These are phyloP conservation scores for Trichoderma orchidacearum DNA, from an alignment of 495 filamentous ascomycete genomes.

Conservation along the genomic window DNA sequence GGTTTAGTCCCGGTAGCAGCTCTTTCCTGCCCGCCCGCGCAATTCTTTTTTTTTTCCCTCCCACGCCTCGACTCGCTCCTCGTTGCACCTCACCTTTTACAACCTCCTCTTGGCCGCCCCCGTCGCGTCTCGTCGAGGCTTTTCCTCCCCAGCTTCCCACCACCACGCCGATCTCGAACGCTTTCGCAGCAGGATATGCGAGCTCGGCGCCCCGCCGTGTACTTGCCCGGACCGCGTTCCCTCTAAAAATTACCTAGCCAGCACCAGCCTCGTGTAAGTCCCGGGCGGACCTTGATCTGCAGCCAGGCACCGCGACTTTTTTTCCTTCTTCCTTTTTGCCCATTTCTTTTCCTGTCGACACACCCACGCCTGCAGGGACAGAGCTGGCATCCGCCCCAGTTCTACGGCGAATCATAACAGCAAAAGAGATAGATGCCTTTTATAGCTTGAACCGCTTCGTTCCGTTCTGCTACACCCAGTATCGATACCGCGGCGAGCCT, in stretches of 20 bases:
- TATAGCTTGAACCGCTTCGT: no score
- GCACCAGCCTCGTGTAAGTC: background rate
- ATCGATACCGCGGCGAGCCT: background rate
- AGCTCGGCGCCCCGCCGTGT: background rate
- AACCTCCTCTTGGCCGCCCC: no score
- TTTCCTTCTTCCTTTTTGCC: background rate
- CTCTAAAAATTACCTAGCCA: background rate
- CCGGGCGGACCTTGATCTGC: background rate
- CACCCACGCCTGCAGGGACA: no score
- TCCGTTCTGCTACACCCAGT: no score
- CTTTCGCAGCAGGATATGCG: background rate
- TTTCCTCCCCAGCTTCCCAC: background rate
- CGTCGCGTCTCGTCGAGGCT: background rate
- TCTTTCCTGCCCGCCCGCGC: background rate
- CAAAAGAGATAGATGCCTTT: no score
- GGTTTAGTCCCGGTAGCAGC: background rate
- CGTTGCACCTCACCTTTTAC: constrained; percentile 2
- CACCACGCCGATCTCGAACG: background rate
- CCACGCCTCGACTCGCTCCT: background rate
- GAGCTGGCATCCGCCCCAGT: no score
- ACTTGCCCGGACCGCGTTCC: background rate
- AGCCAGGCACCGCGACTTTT: background rate
- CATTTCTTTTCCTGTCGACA: background rate
- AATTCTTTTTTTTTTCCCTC: constrained; percentile 2
- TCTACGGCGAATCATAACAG: no score